Evolutionary conservation across 371 early-diverging fungal species (phyloP), one percentile per base, ranked within the genome.

Genomic region (Basidiobolus meristosporus): DNA sequence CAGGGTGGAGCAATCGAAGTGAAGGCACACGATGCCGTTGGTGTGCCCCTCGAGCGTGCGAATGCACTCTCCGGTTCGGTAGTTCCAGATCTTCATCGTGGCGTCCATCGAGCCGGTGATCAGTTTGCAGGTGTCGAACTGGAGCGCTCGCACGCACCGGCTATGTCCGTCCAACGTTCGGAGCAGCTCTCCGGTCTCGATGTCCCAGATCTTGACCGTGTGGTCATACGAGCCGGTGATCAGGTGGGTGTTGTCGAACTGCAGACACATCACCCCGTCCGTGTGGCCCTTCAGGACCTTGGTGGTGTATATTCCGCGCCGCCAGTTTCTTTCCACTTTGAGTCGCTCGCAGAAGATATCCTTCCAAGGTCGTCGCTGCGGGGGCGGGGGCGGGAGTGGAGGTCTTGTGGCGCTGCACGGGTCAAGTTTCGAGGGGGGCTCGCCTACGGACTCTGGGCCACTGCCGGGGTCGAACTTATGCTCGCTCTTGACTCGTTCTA

Each of bases 71-170:
- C 91, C 96, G 3, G 78, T 81, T 36, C 84, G 80, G 53, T 87
- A 82, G 59, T 93, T 86, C 98, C 98, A 98, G 34, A 99, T 80
- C 45, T 83, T 68, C 12, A 98, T 69, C 0, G 92, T 92, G 19
- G 82, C 70, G 49, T 99, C 98, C 58, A 83, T 76, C 6, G 89
- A 81, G 5, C 84, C 87, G 2, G 86, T 77, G 14, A 89, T 76
- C 21, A 87, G 59, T 52, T 79, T 84, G 47, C 71, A 70, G 28
- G 77, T 76, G 46, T 84, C 83, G 50, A 86, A 85, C 40, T 83
- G 90, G 6, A 96, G 65, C 1, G 82, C 82, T 1, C 90, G 68
- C 0, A 98, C 80, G 15, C 81, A 76, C 2, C 78, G 70, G 7
- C 77, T 73, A 62, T 98, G 98, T 0, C 96, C 99, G 9, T 48